Evolutionary conservation across 805 yeast genomes (phyloP).

Genomic region (Komagataella phaffii): DNA sequence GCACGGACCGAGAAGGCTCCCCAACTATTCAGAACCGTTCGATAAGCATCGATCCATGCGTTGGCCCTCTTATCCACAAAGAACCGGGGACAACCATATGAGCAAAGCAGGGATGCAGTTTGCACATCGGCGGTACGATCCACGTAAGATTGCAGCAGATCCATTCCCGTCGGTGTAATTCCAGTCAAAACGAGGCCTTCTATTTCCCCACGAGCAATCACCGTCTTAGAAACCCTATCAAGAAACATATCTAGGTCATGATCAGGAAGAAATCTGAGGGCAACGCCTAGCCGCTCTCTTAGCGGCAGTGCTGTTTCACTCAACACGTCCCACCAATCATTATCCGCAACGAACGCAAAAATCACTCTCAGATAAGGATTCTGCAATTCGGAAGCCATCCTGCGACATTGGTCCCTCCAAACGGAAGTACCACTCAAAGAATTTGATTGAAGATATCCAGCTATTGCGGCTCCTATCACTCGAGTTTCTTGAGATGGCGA

Average conservation of each 20-base stretch:
- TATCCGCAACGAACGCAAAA: slow-evolving; percentile 87
- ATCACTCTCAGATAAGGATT: slow-evolving; percentile 85
- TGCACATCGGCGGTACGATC: slow-evolving; percentile 86
- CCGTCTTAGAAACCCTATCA: slow-evolving; percentile 55
- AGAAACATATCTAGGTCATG: slow-evolving; percentile 63
- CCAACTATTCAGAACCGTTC: slow-evolving; percentile 69
- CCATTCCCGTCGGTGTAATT: slow-evolving; percentile 74
- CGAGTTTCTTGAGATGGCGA: slow-evolving; percentile 58
- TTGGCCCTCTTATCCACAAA: slow-evolving; percentile 62
- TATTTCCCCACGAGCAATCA: slow-evolving; percentile 66
- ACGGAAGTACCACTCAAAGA: slow-evolving; percentile 48
- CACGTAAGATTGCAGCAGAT: slow-evolving; percentile 73
- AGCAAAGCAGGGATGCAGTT: slow-evolving; percentile 71
- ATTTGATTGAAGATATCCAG: slow-evolving; percentile 70
- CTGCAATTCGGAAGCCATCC: slow-evolving; percentile 75
- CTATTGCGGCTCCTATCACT: slow-evolving; percentile 85
- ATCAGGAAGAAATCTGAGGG: slow-evolving; percentile 74
- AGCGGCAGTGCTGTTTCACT: slow-evolving; percentile 84
- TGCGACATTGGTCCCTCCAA: slow-evolving; percentile 90
- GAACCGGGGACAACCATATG: slow-evolving; percentile 76
- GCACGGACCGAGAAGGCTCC: slow-evolving; percentile 67
- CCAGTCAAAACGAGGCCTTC: slow-evolving; percentile 90
- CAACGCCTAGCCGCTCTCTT: slow-evolving; percentile 82
- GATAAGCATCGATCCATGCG: slow-evolving; percentile 65
- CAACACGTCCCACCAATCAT: slow-evolving; percentile 92